Evolutionary conservation across 129 eudicot genomes (phyloP), one percentile per base, ranked within the genome.

Genomic region (Escallonia rubra): DNA sequence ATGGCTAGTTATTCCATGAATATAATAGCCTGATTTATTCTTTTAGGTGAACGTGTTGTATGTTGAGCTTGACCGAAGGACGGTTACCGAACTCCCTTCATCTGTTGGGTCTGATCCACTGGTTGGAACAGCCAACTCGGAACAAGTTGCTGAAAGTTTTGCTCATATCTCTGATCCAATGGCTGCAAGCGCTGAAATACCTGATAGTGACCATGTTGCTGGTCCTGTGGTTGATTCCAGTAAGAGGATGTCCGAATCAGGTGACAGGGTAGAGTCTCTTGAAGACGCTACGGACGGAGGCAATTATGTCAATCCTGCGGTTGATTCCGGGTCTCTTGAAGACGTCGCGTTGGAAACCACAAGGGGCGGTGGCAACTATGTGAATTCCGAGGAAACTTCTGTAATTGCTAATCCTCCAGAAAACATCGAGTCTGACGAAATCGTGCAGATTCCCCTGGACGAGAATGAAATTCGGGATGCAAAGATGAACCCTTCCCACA

Each of bases 371-470:
- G 64, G 55, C n/a, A 69, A 64, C 45, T 46, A 50, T 47, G 7
- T 69, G 59, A 44, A 72, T 58, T 68, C 55, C 41, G 74, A 73
- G 38, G 67, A 49, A 43, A 70, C 59, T 11, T 15, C 39, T 64
- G 43, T 76, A 64, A 65, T 41, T 71, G 66, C 70, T 63, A 75
- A 79, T 9, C 61, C 85, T 44, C 74, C 77, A 15, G 90, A 69
- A 64, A 75, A 81, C 57, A 58, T 76, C 12, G 78, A 72, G 66
- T 77, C 87, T 41, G 86, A 79, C 68, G 96, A 89, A 75, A 93
- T 89, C 41, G 92, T 80, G 86, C 99, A 89, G 65, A 89, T 93
- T 62, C 87, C 92, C 61, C 68, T 80, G 69, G 89, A 82, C 45
- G 95, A 93, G 67, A 80, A 66, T 57, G 92, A 86, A 65, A 51